These are phyloP conservation scores for Stagonosporopsis tanaceti DNA, from an alignment of 2,329 filamentous ascomycete species.

Conservation along the genomic window DNA sequence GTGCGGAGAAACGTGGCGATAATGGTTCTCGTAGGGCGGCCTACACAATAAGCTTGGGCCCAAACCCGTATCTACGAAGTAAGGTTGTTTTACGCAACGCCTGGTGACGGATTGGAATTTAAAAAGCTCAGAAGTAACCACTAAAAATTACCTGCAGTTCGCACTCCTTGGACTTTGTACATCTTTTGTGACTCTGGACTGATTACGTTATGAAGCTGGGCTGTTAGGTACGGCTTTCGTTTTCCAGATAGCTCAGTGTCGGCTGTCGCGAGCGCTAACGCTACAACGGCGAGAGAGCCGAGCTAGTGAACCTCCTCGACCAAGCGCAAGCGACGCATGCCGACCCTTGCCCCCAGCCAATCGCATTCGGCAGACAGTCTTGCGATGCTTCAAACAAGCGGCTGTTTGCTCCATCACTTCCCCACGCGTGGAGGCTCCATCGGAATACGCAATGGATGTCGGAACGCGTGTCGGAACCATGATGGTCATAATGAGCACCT, in stretches of 20 bases:
- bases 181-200: no score
- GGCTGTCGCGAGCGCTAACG: slow-evolving; percentile 23
- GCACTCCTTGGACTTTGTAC: no score
- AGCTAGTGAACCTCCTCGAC: slow-evolving; percentile 1
- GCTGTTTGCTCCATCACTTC: slow-evolving; percentile 6
- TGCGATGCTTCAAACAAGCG: slow-evolving; percentile 9
- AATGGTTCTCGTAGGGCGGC: no score
- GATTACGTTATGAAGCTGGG: no score
- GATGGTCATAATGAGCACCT: slow-evolving; percentile 26
- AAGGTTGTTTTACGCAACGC: no score
- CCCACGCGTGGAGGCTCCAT: slow-evolving; percentile 22
- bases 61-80: no score
- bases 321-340: slow-evolving; percentile 16
- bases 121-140: no score
- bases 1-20: slow-evolving; percentile 11
- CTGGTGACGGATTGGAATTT: no score
- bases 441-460: slow-evolving; percentile 27
- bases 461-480: slow-evolving; percentile 29
- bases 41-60: no score
- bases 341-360: slow-evolving; percentile 15
- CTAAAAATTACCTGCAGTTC: no score
- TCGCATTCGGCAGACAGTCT: slow-evolving; percentile 16
- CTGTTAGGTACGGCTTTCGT: no score
- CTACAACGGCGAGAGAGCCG: background rate
- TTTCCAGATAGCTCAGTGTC: slow-evolving; percentile 7